Percentiles rank a stretch among this genome's conserved stretches.
These are phyloP conservation scores for Umbilicus rupestris DNA, from an alignment of 164 flowering plant genomes.

Conservation along the genomic window DNA sequence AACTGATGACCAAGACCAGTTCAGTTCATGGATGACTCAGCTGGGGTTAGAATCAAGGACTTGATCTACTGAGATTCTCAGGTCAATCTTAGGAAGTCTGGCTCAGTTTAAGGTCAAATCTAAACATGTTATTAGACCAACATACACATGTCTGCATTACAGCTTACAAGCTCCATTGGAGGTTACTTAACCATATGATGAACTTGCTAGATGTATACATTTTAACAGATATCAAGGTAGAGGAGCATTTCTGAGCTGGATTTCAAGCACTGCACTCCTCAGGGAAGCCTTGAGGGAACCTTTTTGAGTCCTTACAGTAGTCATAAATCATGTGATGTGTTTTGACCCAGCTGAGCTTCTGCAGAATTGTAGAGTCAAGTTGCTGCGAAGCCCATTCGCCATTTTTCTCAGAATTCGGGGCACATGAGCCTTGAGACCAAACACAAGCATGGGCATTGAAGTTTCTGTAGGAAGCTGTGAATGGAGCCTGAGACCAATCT, in stretches of 20 bases:
- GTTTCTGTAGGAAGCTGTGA: slow-evolving; percentile 15
- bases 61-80: too few relatives aligned
- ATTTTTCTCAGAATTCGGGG: not conserved
- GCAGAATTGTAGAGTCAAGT: slow-evolving; percentile 14
- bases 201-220: too few relatives aligned
- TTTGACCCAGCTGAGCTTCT: slow-evolving; percentile 24
- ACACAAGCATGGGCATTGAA: slow-evolving; percentile 6
- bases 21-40: too few relatives aligned
- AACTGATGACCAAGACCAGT: too few relatives aligned
- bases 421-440: not conserved
- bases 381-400: slow-evolving; percentile 18
- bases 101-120: too few relatives aligned
- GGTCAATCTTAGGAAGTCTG: too few relatives aligned
- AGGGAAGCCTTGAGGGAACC: slow-evolving; percentile 31
- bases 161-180: too few relatives aligned
- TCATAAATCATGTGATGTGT: slow-evolving; percentile 31
- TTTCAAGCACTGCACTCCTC: slow-evolving; percentile 15
- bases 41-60: too few relatives aligned
- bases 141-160: too few relatives aligned
- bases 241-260: not conserved
- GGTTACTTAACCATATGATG: too few relatives aligned
- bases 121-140: too few relatives aligned
- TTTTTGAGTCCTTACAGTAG: slow-evolving; percentile 24
- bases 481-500: slow-evolving; percentile 34
- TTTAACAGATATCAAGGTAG: too few relatives aligned